Percentiles rank a stretch among this genome's conserved stretches.
phyloP scores from a whole-genome alignment of 1,284 basidiomycete genomes.

The Ganoderma leucocontextum region DNA sequence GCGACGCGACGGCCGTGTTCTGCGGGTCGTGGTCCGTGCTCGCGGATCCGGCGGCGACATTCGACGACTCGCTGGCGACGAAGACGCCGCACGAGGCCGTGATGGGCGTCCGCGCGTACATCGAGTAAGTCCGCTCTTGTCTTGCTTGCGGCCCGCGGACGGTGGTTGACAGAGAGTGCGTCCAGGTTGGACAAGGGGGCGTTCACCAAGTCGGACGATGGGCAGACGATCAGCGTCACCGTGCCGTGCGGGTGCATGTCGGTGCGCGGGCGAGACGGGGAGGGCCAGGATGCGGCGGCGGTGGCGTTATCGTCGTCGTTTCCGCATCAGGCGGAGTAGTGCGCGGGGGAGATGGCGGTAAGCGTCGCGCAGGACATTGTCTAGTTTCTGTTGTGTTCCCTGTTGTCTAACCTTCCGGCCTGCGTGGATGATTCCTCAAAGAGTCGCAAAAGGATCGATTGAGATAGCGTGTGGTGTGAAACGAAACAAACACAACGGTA shows the following conservation, averaged over 20 bases:
- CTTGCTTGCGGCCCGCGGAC: too few species aligned
- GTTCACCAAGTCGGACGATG: conserved; percentile 12
- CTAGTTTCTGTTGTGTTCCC: too few species aligned
- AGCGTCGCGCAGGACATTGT: conserved; percentile 25
- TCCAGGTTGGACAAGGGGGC: conserved; percentile 17
- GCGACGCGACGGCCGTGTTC: conserved; percentile 18
- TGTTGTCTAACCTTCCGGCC: neutral
- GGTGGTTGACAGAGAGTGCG: neutral
- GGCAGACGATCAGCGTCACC: conserved; percentile 16
- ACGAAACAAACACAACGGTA: too few species aligned
- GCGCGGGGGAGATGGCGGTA: conserved; percentile 27
- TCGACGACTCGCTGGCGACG: conserved; percentile 27
- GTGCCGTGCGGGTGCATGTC: conserved; percentile 31
- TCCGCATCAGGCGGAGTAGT: neutral
- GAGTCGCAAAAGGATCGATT: too few species aligned
- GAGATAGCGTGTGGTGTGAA: too few species aligned
- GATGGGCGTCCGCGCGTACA: conserved; percentile 13
- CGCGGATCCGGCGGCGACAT: conserved; percentile 13
- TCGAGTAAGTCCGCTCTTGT: conserved; percentile 16
- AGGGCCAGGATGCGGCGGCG: neutral
- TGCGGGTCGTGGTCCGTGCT: conserved; percentile 26
- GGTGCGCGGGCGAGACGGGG: neutral
- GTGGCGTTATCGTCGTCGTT: neutral
- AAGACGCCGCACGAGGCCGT: conserved; percentile 31
- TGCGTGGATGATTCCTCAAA: neutral